phyloP scores from a whole-genome alignment of 129 eudicot genomes.

The Deinandra increscens region DNA sequence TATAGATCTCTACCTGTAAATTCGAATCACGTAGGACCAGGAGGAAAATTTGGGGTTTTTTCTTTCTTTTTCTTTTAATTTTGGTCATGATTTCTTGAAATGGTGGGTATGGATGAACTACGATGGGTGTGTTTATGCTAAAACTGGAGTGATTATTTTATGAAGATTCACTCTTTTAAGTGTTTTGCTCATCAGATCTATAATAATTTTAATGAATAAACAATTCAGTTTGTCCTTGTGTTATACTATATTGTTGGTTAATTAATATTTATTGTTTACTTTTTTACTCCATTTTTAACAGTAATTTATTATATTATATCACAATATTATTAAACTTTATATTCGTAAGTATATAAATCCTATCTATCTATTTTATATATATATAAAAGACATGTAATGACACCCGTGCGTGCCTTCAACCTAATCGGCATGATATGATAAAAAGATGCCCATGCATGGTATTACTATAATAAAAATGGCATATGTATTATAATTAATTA shows the following conservation, averaged over 20 bases:
- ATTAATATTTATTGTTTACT: too few relatives aligned
- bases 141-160: constrained; percentile 41
- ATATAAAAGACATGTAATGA: too few relatives aligned
- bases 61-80: neutral
- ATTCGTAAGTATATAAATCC: neutral
- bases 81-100: too few relatives aligned
- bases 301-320: too few relatives aligned
- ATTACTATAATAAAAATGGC: too few relatives aligned
- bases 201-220: constrained; percentile 17
- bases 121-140: constrained; percentile 22
- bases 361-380: too few relatives aligned
- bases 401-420: too few relatives aligned
- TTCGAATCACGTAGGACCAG: constrained; percentile 31
- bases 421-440: too few relatives aligned
- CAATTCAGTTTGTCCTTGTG: constrained; percentile 22
- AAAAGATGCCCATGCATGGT: too few relatives aligned
- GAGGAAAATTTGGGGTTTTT: constrained; percentile 16
- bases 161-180: constrained; percentile 33
- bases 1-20: constrained; percentile 24
- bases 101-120: constrained; percentile 13
- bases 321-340: too few relatives aligned
- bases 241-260: constrained; percentile 1
- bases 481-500: too few relatives aligned
- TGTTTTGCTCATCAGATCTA: constrained; percentile 25
- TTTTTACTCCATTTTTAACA: neutral